A percentile compares a stretch with the other conserved stretches of the same genome.
These are phyloP conservation scores for Colletotrichum coccodes DNA, from an alignment of 2,329 filamentous ascomycete genomes.

Conservation along the genomic window DNA sequence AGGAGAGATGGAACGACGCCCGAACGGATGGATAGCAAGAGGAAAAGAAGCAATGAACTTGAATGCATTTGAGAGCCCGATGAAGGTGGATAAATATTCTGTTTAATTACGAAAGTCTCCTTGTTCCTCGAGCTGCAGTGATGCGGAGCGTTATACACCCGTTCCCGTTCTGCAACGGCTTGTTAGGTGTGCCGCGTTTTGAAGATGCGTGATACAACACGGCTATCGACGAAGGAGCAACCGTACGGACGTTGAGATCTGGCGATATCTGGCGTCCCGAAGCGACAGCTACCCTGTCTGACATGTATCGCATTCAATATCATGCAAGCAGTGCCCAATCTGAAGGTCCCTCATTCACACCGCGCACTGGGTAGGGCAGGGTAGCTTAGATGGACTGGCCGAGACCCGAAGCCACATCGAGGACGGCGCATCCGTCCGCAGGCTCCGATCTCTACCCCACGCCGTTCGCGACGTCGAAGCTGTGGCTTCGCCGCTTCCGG, in stretches of 20 bases:
- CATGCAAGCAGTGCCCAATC: neutral
- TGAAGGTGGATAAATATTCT: slow-evolving; percentile 34
- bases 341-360: neutral
- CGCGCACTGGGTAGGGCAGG: neutral
- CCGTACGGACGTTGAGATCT: neutral
- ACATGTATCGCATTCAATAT: neutral
- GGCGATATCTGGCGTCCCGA: neutral
- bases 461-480: neutral
- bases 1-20: slow-evolving; percentile 1
- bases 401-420: slow-evolving; percentile 8
- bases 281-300: neutral
- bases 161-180: neutral
- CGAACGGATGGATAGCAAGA: slow-evolving; percentile 33
- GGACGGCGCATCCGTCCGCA: neutral
- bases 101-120: slow-evolving; percentile 36
- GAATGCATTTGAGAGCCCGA: slow-evolving; percentile 32
- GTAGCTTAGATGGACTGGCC: neutral
- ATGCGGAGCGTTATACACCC: neutral
- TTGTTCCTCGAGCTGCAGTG: slow-evolving; percentile 6
- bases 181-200: neutral
- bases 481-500: neutral
- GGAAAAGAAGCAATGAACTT: slow-evolving; percentile 35
- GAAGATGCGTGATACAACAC: neutral
- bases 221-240: neutral
- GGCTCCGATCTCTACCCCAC: neutral